These are phyloP conservation scores for Royoungia palumana DNA, from an alignment of 768 basidiomycete species.

Conservation along the genomic window DNA sequence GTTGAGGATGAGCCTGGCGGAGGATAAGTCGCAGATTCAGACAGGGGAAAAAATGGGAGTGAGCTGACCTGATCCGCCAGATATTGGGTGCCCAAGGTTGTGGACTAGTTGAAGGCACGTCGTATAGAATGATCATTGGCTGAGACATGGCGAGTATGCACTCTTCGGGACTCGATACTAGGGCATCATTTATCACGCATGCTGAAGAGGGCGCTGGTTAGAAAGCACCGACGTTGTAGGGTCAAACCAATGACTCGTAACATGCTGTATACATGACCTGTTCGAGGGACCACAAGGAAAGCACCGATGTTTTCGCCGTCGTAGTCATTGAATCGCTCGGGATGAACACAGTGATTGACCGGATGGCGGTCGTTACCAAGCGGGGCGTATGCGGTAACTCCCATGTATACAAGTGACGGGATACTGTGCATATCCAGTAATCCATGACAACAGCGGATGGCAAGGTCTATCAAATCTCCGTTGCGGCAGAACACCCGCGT, in stretches of 20 bases:
- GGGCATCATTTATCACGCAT: not conserved
- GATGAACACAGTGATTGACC: slow-evolving; percentile 1
- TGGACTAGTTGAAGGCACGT: slow-evolving; percentile 54
- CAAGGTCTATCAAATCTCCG: slow-evolving; percentile 8
- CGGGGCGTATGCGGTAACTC: not conserved
- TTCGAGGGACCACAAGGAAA: slow-evolving; percentile 8
- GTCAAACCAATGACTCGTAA: not conserved
- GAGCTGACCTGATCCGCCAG: slow-evolving; percentile 62
- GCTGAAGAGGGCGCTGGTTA: not conserved
- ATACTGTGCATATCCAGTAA: not conserved
- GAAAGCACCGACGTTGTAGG: not conserved
- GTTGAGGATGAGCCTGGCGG: slow-evolving; percentile 66
- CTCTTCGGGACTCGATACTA: not conserved
- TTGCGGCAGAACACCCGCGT: not conserved
- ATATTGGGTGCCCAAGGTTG: slow-evolving; percentile 77
- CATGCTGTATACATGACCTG: slow-evolving; percentile 12
- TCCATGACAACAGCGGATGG: slow-evolving; percentile 7
- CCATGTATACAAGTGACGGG: not conserved
- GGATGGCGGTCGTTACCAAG: slow-evolving; percentile 1
- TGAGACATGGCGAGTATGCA: slow-evolving; percentile 34
- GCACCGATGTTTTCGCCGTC: slow-evolving; percentile 10
- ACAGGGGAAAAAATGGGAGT: not conserved
- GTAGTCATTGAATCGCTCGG: not conserved
- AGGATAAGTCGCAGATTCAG: not conserved
- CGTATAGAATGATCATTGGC: slow-evolving; percentile 62